phyloP scores from a whole-genome alignment of 2,329 filamentous ascomycete species.

The Cladosporium velox region DNA sequence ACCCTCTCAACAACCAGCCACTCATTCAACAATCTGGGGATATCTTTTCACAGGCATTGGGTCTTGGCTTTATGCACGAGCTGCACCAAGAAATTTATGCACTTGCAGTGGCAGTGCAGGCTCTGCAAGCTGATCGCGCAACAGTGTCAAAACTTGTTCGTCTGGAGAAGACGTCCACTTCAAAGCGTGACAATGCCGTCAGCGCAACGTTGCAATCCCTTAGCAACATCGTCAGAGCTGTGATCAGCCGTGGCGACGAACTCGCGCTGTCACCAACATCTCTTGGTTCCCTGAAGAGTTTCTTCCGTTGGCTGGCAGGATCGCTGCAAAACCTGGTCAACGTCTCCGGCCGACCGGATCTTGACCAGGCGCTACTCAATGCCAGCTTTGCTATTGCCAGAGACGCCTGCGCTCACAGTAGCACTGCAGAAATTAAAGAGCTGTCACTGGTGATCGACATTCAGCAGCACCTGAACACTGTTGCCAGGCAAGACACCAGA shows the following conservation, averaged over 20 bases:
- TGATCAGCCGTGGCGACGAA: conserved; percentile 12
- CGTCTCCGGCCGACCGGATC: conserved; percentile 3
- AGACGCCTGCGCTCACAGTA: not conserved
- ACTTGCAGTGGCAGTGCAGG: conserved; percentile 22
- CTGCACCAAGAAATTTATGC: conserved; percentile 20
- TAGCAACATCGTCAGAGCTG: conserved; percentile 10
- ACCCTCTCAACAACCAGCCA: conserved; percentile 51
- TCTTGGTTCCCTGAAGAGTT: conserved; percentile 13
- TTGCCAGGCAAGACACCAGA: conserved; percentile 3
- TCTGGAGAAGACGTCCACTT: conserved; percentile 1
- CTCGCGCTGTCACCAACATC: not conserved
- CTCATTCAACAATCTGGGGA: conserved; percentile 36
- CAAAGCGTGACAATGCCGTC: conserved; percentile 17
- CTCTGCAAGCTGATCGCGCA: conserved; percentile 25
- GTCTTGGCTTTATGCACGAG: conserved; percentile 30
- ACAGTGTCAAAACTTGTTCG: conserved; percentile 18
- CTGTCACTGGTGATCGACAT: conserved; percentile 7
- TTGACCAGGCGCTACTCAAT: conserved; percentile 20
- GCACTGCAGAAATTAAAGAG: conserved; percentile 1
- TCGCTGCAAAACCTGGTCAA: conserved; percentile 17
- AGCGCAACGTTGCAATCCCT: conserved; percentile 12
- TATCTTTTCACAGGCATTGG: conserved; percentile 24
- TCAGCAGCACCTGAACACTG: not conserved
- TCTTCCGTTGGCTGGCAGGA: conserved; percentile 19
- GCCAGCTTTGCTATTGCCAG: conserved; percentile 20